Base-by-base conservation (phyloP, 1,284 basidiomycete species). In the Cryptococcus sp. region DNA sequence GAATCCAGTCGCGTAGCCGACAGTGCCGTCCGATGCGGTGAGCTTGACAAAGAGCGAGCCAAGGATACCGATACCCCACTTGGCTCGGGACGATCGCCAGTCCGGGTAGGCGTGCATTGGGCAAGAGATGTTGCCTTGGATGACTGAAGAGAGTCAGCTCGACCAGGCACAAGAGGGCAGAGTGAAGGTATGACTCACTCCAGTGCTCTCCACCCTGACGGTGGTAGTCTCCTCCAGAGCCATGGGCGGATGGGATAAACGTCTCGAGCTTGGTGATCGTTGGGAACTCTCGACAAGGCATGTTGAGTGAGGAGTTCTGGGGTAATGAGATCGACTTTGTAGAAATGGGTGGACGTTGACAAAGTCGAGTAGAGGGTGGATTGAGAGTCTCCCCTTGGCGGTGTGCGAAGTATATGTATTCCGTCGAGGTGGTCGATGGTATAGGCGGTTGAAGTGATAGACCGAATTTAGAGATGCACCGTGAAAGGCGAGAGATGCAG, bases 221-320 rank as follows among this genome's bases (percentile, higher is more conserved):
- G 62, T 78, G 78, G 62, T 79, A 79, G 62, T 79, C 78, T 21
- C 77, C 78, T 26, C 78, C 78, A 9, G 72, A 71, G n/a, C 73
- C 73, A 48, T 68, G 61, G 14, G 65, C 60, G 35, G 59, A 60
- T 11, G 74, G 74, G 50, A 76, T 71, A 51, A 75, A 76, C 10
- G 72, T 73, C 60, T 76, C 74, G 50, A 76, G 60, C 53, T 65
- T 68, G 34, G 18, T 19, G 34, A 36, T 36, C 18, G 34, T 36
- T 6, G 34, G 34, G 34, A 36, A 36, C 18, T 36, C 34, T 36
- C 34, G 11, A 19, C 11, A 14, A 19, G 34, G 34, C 34, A 36
- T 36, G 34, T 9, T 32, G 31, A 18, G 9, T 31, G 28, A 7
- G 28, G 14, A 31, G 7, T 31, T 31, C 14, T 31, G 9, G 14